A percentile compares a stretch with the other conserved stretches of the same genome.
Conservation (phyloP, 75 land plant species). For the Selaginella moellendorffii region DNA sequence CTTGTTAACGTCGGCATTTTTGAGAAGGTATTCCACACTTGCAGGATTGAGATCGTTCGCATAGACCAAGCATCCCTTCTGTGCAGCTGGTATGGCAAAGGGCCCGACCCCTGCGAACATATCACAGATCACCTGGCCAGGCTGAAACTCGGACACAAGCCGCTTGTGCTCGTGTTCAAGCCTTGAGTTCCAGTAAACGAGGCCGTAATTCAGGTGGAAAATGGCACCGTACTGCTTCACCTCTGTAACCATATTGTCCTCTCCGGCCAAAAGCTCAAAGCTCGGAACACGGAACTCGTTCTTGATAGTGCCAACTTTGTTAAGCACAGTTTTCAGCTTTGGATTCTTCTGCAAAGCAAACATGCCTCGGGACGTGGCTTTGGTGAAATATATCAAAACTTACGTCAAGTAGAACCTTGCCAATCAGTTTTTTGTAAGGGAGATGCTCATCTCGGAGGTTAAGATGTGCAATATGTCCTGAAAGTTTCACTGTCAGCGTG, state of each 20-base stretch:
- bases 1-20: constrained; percentile 69
- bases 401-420: constrained; percentile 88
- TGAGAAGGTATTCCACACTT: constrained; percentile 49
- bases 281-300: constrained; percentile 91
- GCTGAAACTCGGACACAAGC: constrained; percentile 45
- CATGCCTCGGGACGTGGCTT: background rate
- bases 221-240: constrained; percentile 93
- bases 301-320: constrained; percentile 69
- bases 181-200: constrained; percentile 94
- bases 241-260: constrained; percentile 64
- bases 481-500: background rate
- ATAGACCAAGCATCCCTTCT: constrained; percentile 70
- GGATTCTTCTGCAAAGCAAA: constrained; percentile 68
- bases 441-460: constrained; percentile 64
- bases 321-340: constrained; percentile 65
- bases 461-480: constrained; percentile 96
- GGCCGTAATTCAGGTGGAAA: constrained; percentile 78
- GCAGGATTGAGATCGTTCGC: constrained; percentile 94
- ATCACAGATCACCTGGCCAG: constrained; percentile 66
- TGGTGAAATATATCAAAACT: constrained; percentile 12
- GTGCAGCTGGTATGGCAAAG: constrained; percentile 89
- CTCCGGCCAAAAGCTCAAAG: constrained; percentile 78
- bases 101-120: constrained; percentile 98
- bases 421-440: constrained; percentile 64
- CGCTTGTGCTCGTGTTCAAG: constrained; percentile 86